Base-by-base conservation (phyloP, 1,284 basidiomycete species). In the Meripilus lineatus region DNA sequence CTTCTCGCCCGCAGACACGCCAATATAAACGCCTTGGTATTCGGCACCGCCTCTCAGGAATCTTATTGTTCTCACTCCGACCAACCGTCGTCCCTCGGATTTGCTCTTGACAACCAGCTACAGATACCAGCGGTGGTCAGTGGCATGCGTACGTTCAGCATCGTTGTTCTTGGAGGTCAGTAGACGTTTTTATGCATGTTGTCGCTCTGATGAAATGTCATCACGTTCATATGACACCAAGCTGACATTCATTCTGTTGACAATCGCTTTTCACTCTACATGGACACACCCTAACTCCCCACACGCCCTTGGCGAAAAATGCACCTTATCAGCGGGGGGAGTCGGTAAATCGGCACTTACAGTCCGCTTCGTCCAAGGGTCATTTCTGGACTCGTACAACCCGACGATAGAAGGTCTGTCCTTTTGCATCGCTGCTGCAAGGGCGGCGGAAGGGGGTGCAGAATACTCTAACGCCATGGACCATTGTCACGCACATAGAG, bases 341-440 rank as follows among this genome's bases (percentile, higher is more conserved):
- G 88, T 92, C 45, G 89, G 89, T 43, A 92, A 92, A 66, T 89
- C 86, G 24, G 87, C 89, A 15, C 70, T 72, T 36, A 66, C 69
- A 61, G 82, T 89, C 45, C 77, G 89, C 45, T 90, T 84, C 62
- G 77, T 89, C 38, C 75, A 77, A 54, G 77, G 84, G 57, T 69
- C 77, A 43, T 92, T 91, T 61, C 69, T 87, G 32, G 81, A 87
- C 55, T 74, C 74, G 50, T 90, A 90, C 61, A 84, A 90, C 58
- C 87, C 87, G 21, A 90, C 87, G 8, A 89, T 89, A 57, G 86
- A 89, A 77, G 84, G 87, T 84, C 10, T 45, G 54, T 36, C 17
- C 24, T 14, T 14, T 41, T 35, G 32, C 32, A 14, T 43, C n/a
- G n/a, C n/a, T n/a, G n/a, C n/a, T n/a, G n/a, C n/a, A n/a, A n/a